Conservation (phyloP, 2,329 filamentous ascomycete genomes). For the Aureobasidium musti region DNA sequence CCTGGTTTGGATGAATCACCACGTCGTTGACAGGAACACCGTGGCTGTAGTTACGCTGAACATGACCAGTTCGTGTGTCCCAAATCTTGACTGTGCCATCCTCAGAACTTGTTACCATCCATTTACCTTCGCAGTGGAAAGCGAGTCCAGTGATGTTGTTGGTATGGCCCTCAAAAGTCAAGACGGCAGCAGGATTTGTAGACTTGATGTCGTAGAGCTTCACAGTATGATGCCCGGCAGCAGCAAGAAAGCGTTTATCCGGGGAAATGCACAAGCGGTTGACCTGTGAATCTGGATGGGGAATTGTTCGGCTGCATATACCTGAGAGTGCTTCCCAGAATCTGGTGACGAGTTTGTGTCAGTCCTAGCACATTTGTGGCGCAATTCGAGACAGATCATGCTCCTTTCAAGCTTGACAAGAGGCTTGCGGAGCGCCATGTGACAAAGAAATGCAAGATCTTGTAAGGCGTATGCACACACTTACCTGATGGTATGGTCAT, state of each 20-base stretch:
- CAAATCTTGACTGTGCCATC: conserved; percentile 97
- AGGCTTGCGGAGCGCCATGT: conserved; percentile 11
- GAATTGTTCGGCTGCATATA: conserved; percentile 96
- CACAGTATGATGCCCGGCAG: conserved; percentile 77
- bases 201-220: conserved; percentile 99
- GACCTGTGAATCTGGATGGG: conserved; percentile 96
- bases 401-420: background rate
- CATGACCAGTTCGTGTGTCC: conserved; percentile 81
- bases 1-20: conserved; percentile 99
- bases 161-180: conserved; percentile 94
- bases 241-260: conserved; percentile 93
- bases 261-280: conserved; percentile 98
- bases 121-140: conserved; percentile 98
- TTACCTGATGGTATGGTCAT: conserved; percentile 75
- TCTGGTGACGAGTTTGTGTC: conserved; percentile 49
- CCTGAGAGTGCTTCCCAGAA: conserved; percentile 99
- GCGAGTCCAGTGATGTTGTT: conserved; percentile 95
- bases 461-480: conserved; percentile 32
- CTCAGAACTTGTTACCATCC: conserved; percentile 98
- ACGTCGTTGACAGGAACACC: conserved; percentile 91
- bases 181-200: conserved; percentile 89
- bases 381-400: background rate
- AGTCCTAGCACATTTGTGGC: conserved; percentile 18
- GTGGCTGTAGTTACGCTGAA: conserved; percentile 93
- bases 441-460: conserved; percentile 22